Evolutionary conservation across 2,329 filamentous ascomycete genomes (phyloP).

Genomic region (Lasiodiplodia theobromae): DNA sequence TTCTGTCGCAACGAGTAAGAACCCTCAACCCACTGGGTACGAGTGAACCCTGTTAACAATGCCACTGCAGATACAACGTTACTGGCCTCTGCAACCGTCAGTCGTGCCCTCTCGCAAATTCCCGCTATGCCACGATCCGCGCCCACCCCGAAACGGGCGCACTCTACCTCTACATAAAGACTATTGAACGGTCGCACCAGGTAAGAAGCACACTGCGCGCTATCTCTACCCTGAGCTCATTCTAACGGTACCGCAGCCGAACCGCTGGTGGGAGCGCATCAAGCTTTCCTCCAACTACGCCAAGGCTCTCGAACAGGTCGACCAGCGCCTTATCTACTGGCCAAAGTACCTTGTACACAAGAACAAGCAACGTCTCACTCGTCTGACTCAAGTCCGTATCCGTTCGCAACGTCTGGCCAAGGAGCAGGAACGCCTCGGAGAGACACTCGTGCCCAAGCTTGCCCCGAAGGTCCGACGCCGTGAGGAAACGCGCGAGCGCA

Average conservation of each 20-base stretch:
- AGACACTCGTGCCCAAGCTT: slow-evolving; percentile 85
- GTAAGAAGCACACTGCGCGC: not conserved
- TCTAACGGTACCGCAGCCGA: slow-evolving; percentile 14
- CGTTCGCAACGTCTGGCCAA: slow-evolving; percentile 77
- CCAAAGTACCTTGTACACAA: slow-evolving; percentile 93
- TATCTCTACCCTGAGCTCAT: not conserved
- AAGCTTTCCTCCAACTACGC: slow-evolving; percentile 90
- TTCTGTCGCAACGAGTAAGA: slow-evolving; percentile 86
- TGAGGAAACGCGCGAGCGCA: slow-evolving; percentile 58
- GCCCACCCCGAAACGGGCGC: slow-evolving; percentile 79
- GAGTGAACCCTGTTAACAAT: not conserved
- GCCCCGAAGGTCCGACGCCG: slow-evolving; percentile 80
- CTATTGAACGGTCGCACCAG: slow-evolving; percentile 81
- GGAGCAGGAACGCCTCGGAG: slow-evolving; percentile 88
- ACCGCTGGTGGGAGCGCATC: slow-evolving; percentile 86
- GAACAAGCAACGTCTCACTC: slow-evolving; percentile 93
- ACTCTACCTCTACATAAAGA: slow-evolving; percentile 97
- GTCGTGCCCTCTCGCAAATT: slow-evolving; percentile 89
- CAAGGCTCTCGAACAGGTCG: slow-evolving; percentile 86
- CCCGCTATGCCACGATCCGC: slow-evolving; percentile 89
- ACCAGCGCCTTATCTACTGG: slow-evolving; percentile 76
- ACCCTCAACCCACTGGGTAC: slow-evolving; percentile 18
- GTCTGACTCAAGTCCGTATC: slow-evolving; percentile 90
- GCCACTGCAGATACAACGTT: slow-evolving; percentile 71
- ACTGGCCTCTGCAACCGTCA: slow-evolving; percentile 84